Evolutionary conservation across 495 filamentous ascomycete species (phyloP).

Genomic region (Aspergillus sclerotiicarbonarius): DNA sequence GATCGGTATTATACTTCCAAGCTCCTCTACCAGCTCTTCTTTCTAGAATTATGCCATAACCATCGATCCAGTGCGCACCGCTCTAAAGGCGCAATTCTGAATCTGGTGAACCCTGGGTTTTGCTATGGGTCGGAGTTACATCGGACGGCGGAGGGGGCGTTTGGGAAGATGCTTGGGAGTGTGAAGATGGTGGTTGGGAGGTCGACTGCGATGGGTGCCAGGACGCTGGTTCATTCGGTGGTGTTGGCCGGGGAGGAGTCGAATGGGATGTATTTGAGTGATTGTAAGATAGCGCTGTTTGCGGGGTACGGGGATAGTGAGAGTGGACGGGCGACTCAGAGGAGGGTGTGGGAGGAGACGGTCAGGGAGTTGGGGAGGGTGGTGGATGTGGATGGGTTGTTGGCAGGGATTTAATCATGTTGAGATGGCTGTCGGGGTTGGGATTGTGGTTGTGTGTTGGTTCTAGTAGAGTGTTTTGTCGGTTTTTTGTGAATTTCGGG

Average conservation of each 20-base stretch:
- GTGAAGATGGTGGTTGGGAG: slow-evolving; percentile 9
- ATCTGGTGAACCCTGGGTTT: slow-evolving; percentile 12
- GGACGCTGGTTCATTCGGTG: slow-evolving; percentile 11
- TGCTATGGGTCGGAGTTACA: slow-evolving; percentile 12
- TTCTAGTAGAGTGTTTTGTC: no score
- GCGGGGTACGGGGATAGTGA: slow-evolving; percentile 1
- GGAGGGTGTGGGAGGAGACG: slow-evolving; percentile 6
- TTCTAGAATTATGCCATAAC: neutral
- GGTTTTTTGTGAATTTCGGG: no score
- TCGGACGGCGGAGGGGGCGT: neutral
- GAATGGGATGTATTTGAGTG: slow-evolving; percentile 20
- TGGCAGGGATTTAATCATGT: slow-evolving; percentile 9
- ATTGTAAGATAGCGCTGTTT: slow-evolving; percentile 16
- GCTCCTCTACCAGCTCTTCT: slow-evolving; percentile 13
- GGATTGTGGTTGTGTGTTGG: no score
- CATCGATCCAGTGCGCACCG: neutral
- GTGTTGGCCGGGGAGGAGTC: slow-evolving; percentile 9
- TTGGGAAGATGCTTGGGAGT: neutral
- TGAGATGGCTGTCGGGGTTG: no score
- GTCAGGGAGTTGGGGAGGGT: slow-evolving; percentile 3
- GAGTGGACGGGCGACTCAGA: neutral
- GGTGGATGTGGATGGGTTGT: slow-evolving; percentile 18
- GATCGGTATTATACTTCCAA: slow-evolving; percentile 12
- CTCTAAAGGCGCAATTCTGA: slow-evolving; percentile 1
- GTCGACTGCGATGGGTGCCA: slow-evolving; percentile 1